Base-by-base conservation (phyloP, 1,284 basidiomycete genomes). In the Cystobasidiaceae sp. region DNA sequence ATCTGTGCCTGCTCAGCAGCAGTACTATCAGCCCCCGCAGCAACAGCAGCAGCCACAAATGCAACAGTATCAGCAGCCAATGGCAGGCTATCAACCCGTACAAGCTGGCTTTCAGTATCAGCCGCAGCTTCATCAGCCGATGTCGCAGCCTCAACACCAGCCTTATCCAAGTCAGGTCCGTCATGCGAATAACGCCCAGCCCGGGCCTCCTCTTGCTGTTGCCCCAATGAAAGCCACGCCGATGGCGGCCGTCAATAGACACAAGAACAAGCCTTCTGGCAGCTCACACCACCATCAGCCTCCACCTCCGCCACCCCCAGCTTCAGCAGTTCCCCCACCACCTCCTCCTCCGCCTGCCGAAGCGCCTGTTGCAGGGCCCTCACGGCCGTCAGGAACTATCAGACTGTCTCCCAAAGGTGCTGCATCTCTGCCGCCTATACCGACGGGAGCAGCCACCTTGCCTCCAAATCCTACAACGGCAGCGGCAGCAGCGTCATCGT, bases 401-500 rank as follows among this genome's bases (percentile, higher is more conserved):
- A 39, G 21, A n/a, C 52, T 28, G 27, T 28, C 33, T 30, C 61
- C 61, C 5, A 55, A 56, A 64, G 61, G 61, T 21, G 49, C 52
- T 6, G 61, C 52, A 21, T 54, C 61, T 3, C 32, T 64, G 15
- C 61, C 61, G 11, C 49, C 43, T 15, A 56, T 37, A 21, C 61
- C 61, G 13, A 23, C 34, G 25, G 50, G 50, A 13, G 15, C 52
- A 33, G 41, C 61, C 7, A 9, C 30, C 2, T 25, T 37, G 27
- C 39, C 54, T 56, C 25, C 54, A 11, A 30, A 23, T 44, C 54
- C 54, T 34, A 15, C 58, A 5, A 48, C 33, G 13, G 23, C 43
- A 2, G 23, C 58, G 11, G n/a, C 46, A 28, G 1, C 58, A 39
- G 32, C 23, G n/a, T 4, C 28, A n/a, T n/a, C n/a, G n/a, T n/a